phyloP scores from a whole-genome alignment of 176 grass and related monocot genomes.

The Lolium rigidum region DNA sequence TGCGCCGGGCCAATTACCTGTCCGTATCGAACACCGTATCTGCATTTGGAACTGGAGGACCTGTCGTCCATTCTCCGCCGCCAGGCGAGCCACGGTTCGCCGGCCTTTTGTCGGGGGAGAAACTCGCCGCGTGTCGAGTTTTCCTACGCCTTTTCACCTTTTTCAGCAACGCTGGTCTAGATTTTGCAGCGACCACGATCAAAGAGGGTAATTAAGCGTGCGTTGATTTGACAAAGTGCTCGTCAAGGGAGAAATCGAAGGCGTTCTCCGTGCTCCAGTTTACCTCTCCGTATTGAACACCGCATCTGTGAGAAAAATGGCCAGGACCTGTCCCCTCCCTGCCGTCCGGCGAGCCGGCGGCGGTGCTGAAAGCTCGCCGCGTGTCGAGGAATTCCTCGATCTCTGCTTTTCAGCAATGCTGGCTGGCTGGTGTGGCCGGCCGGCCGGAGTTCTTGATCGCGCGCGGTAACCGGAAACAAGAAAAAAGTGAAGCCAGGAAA shows the following conservation, averaged over 20 bases:
- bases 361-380: not conserved
- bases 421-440: too few species aligned
- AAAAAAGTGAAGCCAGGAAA: too few species aligned
- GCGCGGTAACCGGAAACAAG: too few species aligned
- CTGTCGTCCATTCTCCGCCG: not conserved
- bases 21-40: not conserved
- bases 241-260: not conserved
- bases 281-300: constrained; percentile 23
- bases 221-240: not conserved
- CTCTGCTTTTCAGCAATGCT: not conserved
- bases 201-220: too few species aligned
- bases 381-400: not conserved
- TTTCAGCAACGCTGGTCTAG: not conserved
- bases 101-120: too few species aligned
- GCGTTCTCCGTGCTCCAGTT: not conserved
- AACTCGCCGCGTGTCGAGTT: not conserved
- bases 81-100: not conserved
- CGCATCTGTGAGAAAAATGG: too few species aligned
- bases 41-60: not conserved
- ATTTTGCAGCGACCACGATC: not conserved
- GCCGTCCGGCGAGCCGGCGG: not conserved
- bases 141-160: not conserved
- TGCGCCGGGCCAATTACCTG: constrained; percentile 5
- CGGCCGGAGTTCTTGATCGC: not conserved
- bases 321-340: not conserved